Percentiles rank a stretch among this genome's conserved stretches.
phyloP scores from a whole-genome alignment of 768 basidiomycete species.

The Mycena pura region DNA sequence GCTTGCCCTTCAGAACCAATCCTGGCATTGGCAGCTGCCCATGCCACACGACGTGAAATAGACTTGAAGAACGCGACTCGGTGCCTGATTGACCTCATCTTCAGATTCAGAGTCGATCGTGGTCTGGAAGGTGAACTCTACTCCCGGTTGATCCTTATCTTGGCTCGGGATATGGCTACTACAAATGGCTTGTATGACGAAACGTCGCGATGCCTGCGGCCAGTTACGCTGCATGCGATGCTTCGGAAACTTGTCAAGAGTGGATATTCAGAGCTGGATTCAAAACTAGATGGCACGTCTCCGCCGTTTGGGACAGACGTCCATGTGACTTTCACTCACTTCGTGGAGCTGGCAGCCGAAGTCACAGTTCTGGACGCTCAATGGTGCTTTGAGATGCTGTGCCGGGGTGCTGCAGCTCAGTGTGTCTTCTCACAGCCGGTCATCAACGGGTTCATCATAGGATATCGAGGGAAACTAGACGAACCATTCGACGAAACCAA shows the following conservation, averaged over 20 bases:
- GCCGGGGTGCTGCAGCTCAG: conserved; percentile 1
- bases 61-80: neutral
- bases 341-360: neutral
- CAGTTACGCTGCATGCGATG: no score
- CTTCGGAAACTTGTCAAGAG: no score
- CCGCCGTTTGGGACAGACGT: neutral
- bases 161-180: neutral
- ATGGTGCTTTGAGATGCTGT: conserved; percentile 5
- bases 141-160: neutral
- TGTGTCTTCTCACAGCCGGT: neutral
- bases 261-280: no score
- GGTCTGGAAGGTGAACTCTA: conserved; percentile 2
- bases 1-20: neutral
- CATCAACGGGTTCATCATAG: conserved; percentile 2
- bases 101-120: neutral
- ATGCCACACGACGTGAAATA: no score
- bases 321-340: neutral
- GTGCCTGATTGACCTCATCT: neutral
- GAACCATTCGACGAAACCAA: neutral
- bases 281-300: no score
- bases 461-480: neutral
- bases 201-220: no score
- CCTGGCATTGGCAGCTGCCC: neutral
- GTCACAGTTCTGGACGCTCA: neutral
- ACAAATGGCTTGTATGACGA: neutral